Evolutionary conservation across 495 filamentous ascomycete species (phyloP).

Genomic region (Aspergillus sclerotioniger): DNA sequence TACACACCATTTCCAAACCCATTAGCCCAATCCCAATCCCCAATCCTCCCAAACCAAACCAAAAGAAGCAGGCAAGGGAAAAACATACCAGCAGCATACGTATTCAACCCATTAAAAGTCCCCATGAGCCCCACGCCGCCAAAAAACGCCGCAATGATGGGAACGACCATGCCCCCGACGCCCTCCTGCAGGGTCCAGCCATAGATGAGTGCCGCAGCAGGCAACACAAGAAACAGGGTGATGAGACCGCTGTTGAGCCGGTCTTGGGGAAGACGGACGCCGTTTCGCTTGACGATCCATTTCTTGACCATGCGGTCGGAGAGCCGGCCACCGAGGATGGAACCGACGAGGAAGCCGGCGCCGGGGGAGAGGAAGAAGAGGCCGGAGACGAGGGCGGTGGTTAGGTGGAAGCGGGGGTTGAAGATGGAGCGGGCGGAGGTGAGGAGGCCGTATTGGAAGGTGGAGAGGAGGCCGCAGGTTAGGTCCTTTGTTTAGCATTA

Average conservation of each 20-base stretch:
- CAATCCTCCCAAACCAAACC: not conserved
- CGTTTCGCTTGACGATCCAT: slow-evolving; percentile 57
- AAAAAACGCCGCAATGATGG: slow-evolving; percentile 66
- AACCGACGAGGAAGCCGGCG: slow-evolving; percentile 66
- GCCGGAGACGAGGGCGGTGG: slow-evolving; percentile 63
- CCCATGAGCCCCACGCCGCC: slow-evolving; percentile 68
- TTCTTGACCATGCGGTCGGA: slow-evolving; percentile 64
- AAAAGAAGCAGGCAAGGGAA: slow-evolving; percentile 14
- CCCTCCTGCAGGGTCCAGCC: slow-evolving; percentile 66
- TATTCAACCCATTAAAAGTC: slow-evolving; percentile 70
- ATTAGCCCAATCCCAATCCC: slow-evolving; percentile 1
- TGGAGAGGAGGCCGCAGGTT: slow-evolving; percentile 62
- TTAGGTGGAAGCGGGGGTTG: slow-evolving; percentile 69
- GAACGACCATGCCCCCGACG: slow-evolving; percentile 63
- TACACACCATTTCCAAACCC: slow-evolving; percentile 12
- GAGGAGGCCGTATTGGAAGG: slow-evolving; percentile 69
- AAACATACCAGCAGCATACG: slow-evolving; percentile 70
- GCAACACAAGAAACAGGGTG: slow-evolving; percentile 61
- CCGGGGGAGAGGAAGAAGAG: slow-evolving; percentile 78
- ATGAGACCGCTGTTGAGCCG: slow-evolving; percentile 62
- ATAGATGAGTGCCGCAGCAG: slow-evolving; percentile 64
- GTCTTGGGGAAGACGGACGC: slow-evolving; percentile 68
- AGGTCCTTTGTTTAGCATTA: slow-evolving; percentile 38
- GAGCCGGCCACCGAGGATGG: slow-evolving; percentile 65
- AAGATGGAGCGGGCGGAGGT: slow-evolving; percentile 72